Base-by-base conservation (phyloP, 139 green algal genomes). In the Chlamydomonas sp. region DNA sequence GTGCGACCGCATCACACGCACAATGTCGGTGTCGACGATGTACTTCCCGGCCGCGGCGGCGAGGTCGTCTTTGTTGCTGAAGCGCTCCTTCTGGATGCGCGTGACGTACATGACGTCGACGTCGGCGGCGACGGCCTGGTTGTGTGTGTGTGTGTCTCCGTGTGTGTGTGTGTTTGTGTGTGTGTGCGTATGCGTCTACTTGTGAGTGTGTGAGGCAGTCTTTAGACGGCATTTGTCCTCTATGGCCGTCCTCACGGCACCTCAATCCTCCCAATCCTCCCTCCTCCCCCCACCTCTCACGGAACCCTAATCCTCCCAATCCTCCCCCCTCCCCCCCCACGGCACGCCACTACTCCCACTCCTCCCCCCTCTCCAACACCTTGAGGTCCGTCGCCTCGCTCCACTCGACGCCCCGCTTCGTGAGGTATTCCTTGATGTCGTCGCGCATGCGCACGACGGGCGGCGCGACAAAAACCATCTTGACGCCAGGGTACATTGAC, bases 21-120 rank as follows among this genome's bases (percentile, higher is more conserved):
- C 92, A 0, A 96, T 67, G 24, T 85, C 58, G 0, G 50, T 29
- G 76, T 99, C 90, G 20, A 99, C 86, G 70, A 98, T 97, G 83
- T 95, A 98, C 83, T 92, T 93, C 38, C 91, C 91, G 35, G 84
- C 85, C 50, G 87, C 90, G 65, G 87, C 80, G 16, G 83, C 87
- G 65, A 96, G 96, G 50, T 93, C 84, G 22, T 92, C 74, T 63
- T 90, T 84, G 50, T 90, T 75, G 26, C 63, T 82, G 81, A 99
- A 99, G 2, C 95, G 83, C 79, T 99, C 95, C 73, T 93, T 95
- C 73, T 99, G 95, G 67, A 99, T 99, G 76, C 95, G 84, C 24
- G 95, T 99, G 68, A 76, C 69, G 37, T 82, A 82, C 63, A 99
- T 73, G 39, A 99, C 95, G 67, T 99, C 93, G 37, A 92, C 89